Evolutionary conservation across 73 alveolate species (phyloP), one percentile per base, ranked within the genome.

Genomic region (Paramecium bursaria): DNA sequence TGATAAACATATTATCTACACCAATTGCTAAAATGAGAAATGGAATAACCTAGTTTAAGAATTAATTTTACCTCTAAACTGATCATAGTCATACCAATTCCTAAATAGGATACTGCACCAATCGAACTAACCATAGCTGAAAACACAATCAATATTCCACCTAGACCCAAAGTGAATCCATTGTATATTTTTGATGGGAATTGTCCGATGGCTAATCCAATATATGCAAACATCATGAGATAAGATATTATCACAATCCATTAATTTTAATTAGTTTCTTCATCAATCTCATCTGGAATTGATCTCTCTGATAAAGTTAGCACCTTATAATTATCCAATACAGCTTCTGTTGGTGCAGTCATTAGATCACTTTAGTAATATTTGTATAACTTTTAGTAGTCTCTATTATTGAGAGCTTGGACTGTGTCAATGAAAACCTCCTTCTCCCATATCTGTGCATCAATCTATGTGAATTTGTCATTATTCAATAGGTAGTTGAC

Each of bases 1-100:
- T 95, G 75, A 95, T 92, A 80, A 94, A 95, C 99, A 95, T 95
- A 79, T 95, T 95, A 75, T 95, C 99, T 50, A 95, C 98, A 15
- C 98, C 99, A 79, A 95, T 95, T 42, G 98, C 98, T 74, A 95
- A 57, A 44, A 95, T 92, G 47, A 95, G 79, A 76, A 95, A 94
- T 6, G 99, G 99, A 31, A 95, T 97, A 90, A 95, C 99, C 82
- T 95, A 95, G 11, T 3, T 3, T 14, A 17, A 2, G 29, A 19
- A 11, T 29, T 2, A 11, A 73, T 33, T 21, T 7, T 46, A 73
- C 74, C 23, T 19, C 76, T 27, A 93, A 85, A 19, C 96, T 86
- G 50, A 95, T 94, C 94, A 94, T 79, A 52, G 95, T 88, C 88
- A 92, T 76, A 5, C 95, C 95, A n/a, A 94, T 73, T 11, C 92